Evolutionary conservation across 2,329 filamentous ascomycete species (phyloP), one percentile per base, ranked within the genome.

Genomic region (Apiospora aurea): DNA sequence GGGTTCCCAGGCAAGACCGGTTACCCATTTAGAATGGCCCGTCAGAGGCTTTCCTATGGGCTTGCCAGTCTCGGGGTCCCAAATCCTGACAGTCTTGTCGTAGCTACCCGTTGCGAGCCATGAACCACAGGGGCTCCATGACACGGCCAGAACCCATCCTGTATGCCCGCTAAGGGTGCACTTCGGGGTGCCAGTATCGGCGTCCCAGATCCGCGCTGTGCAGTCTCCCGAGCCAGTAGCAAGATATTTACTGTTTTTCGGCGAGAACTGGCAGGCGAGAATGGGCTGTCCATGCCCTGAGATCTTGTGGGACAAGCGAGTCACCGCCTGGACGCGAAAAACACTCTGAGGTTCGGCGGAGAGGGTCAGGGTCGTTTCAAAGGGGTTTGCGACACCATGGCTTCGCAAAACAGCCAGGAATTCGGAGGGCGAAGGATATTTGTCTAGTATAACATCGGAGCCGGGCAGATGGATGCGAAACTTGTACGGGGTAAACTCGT

Each of bases 201-300:
- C 95, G 78, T 99, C 95, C 94, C 94, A 98, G 84, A 98, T 92
- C 71, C 96, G 87, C 0, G 95, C 96, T 1, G 95, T 98, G 76
- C 93, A 93, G 79, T 99, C 96, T 67, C 96, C 96, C 73, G 93
- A 94, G 0, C 96, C 96, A 1, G 94, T 97, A 0, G 95, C 95
- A 81, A 98, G 88, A 72, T 92, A 88, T 14, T 91, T 90, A 38
- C 93, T 96, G 8, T 89, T 91, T 49, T 89, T 88, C 0, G 96
- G 96, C 0, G 93, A 96, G 82, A 98, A 98, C 51, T 95, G 91
- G 2, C 93, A 92, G 43, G 93, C 90, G 29, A 98, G 86, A 76
- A 98, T 98, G 3, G 95, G 92, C 81, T 97, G 93, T 51, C 95
- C 95, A 82, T 99, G 96, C 16, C 96, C 96, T 4, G 93, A 91